These are phyloP conservation scores for Posidonia oceanica DNA, from an alignment of 116 monocot genomes.

Conservation along the genomic window DNA sequence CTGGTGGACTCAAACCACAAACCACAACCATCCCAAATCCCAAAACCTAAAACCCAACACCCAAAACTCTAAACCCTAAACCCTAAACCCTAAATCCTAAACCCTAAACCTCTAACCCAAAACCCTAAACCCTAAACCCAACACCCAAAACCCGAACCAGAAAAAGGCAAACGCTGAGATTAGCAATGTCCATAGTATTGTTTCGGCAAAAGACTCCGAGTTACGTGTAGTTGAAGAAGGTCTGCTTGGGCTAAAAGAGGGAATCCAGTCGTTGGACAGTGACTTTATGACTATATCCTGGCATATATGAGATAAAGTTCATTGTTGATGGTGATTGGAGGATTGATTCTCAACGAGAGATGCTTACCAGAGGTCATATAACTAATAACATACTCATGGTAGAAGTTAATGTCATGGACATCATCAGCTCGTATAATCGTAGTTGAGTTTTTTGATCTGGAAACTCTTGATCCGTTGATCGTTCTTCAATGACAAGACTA, in stretches of 20 bases:
- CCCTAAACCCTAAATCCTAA: no score
- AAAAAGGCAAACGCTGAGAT: slow-evolving; percentile 34
- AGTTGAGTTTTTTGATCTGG: no score
- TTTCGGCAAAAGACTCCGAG: slow-evolving; percentile 37
- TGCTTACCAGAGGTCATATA: slow-evolving; percentile 22
- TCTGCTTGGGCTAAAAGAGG: slow-evolving; percentile 63
- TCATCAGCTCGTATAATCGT: no score
- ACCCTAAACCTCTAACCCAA: no score
- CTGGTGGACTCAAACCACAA: no score
- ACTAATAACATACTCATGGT: slow-evolving; percentile 68
- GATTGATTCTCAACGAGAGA: slow-evolving; percentile 42
- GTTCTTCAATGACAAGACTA: no score
- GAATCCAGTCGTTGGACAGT: slow-evolving; percentile 9
- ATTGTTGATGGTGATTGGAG: slow-evolving; percentile 75
- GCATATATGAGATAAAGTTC: slow-evolving; percentile 53
- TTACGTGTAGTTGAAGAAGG: slow-evolving; percentile 36
- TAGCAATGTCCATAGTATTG: slow-evolving; percentile 24
- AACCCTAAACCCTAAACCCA: no score
- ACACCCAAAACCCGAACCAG: no score
- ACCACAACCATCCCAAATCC: no score
- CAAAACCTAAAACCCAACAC: no score
- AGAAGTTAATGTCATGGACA: slow-evolving; percentile 5
- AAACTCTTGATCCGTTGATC: no score
- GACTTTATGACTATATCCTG: slow-evolving; percentile 23
- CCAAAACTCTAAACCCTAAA: no score